phyloP scores from a whole-genome alignment of 345 rosid genomes.

The Physaria fendleri region DNA sequence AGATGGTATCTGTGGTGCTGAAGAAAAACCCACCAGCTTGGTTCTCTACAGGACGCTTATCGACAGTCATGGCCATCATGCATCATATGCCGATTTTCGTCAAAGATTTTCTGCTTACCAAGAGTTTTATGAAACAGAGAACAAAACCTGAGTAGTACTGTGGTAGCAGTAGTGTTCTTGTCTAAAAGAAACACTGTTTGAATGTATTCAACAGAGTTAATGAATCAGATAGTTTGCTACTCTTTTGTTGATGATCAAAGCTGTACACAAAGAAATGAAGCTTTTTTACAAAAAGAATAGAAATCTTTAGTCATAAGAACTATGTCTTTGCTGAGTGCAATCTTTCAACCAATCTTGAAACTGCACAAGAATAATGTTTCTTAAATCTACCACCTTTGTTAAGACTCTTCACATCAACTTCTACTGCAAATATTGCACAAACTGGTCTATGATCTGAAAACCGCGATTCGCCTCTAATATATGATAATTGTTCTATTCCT shows the following conservation, averaged over 20 bases:
- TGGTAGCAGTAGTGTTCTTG: background rate
- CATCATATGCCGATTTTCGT: slow-evolving; percentile 61
- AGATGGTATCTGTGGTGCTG: slow-evolving; percentile 49
- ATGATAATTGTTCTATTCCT: slow-evolving; percentile 74
- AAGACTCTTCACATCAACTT: slow-evolving; percentile 47
- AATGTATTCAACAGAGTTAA: slow-evolving; percentile 10
- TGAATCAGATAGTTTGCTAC: no score
- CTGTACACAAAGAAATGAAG: no score
- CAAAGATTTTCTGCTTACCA: slow-evolving; percentile 52
- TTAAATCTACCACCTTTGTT: slow-evolving; percentile 41
- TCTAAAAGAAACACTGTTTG: background rate
- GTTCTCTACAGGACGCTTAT: slow-evolving; percentile 57
- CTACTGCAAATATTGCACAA: slow-evolving; percentile 62
- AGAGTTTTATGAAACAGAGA: slow-evolving; percentile 37
- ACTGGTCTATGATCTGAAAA: slow-evolving; percentile 97
- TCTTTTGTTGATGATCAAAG: no score
- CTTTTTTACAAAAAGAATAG: slow-evolving; percentile 7
- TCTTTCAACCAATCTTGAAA: slow-evolving; percentile 44
- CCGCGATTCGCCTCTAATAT: slow-evolving; percentile 73
- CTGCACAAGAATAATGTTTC: slow-evolving; percentile 62
- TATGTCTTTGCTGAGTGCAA: slow-evolving; percentile 56
- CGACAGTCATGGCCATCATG: slow-evolving; percentile 47
- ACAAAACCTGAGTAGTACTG: slow-evolving; percentile 8
- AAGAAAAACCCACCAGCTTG: slow-evolving; percentile 68
- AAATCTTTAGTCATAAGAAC: slow-evolving; percentile 46